Percentiles rank a stretch among this genome's conserved stretches.
Conservation (phyloP, 257 asterid genomes). For the Ligustrum vulgare region DNA sequence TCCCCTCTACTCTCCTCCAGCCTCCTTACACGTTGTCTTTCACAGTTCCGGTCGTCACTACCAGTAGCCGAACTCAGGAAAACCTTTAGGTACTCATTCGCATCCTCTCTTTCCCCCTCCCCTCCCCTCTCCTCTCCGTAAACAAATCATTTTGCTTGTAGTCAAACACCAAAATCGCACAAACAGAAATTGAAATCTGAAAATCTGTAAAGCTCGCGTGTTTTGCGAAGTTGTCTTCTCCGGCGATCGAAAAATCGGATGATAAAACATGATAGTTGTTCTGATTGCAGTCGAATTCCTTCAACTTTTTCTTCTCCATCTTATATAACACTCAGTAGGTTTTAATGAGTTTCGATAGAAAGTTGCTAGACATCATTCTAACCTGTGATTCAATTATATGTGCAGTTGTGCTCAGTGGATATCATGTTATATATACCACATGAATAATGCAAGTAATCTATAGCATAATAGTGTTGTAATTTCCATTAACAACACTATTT, state of each 20-base stretch:
- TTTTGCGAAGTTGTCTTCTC: constrained; percentile 28
- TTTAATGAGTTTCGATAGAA: background rate
- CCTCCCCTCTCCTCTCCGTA: no score
- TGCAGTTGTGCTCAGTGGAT: background rate
- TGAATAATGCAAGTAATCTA: background rate
- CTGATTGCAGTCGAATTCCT: background rate
- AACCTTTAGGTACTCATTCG: no score
- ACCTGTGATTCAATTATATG: background rate
- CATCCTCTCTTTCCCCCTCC: no score
- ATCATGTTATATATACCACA: background rate
- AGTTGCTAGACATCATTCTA: background rate
- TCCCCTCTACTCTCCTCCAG: no score
- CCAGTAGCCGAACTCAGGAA: no score
- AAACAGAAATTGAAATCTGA: constrained; percentile 19
- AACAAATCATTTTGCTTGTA: constrained; percentile 32
- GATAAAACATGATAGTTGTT: constrained; percentile 30
- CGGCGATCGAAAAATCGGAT: constrained; percentile 45
- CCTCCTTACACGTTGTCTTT: no score
- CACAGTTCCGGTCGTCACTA: no score
- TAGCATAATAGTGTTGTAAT: no score
- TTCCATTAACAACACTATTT: background rate
- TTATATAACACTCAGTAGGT: background rate
- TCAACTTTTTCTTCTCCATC: background rate
- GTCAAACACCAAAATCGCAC: constrained; percentile 39
- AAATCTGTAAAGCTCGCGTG: constrained; percentile 32